These are phyloP conservation scores for Marvania coccoides DNA, from an alignment of 139 green algal genomes.

Conservation along the genomic window DNA sequence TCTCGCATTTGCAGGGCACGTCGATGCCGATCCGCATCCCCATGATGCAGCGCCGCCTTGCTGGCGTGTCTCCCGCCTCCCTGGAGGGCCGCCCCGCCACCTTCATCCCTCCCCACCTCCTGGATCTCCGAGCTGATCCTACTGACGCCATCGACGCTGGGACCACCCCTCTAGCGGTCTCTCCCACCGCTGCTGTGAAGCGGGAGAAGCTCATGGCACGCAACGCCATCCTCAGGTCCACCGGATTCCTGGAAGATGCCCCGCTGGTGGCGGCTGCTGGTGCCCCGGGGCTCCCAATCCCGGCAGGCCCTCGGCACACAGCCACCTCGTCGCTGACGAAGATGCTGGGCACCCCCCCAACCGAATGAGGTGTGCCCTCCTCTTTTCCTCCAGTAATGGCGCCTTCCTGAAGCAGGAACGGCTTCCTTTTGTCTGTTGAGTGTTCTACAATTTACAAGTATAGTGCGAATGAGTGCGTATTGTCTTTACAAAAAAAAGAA, in stretches of 20 bases:
- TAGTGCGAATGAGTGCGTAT: too few relatives aligned
- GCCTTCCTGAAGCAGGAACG: too few relatives aligned
- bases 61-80: not conserved
- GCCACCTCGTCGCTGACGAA: conserved; percentile 1
- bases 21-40: conserved; percentile 49
- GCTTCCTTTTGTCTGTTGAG: too few relatives aligned
- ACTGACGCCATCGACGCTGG: not conserved
- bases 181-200: conserved; percentile 23
- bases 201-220: conserved; percentile 34
- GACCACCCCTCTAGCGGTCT: conserved; percentile 2
- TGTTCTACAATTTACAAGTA: too few relatives aligned
- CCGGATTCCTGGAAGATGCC: conserved; percentile 41
- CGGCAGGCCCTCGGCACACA: not conserved
- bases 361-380: too few relatives aligned
- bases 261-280: not conserved
- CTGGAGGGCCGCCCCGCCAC: not conserved
- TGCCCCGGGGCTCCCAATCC: too few relatives aligned
- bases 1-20: conserved; percentile 20
- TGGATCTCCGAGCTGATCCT: conserved; percentile 2
- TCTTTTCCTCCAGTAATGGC: too few relatives aligned
- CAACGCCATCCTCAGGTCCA: conserved; percentile 46
- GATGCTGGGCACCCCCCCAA: conserved; percentile 12
- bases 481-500: too few relatives aligned
- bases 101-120: conserved; percentile 43
- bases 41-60: conserved; percentile 21